Conservation (phyloP, 306 rosid genomes). For the Vigna radiata region DNA sequence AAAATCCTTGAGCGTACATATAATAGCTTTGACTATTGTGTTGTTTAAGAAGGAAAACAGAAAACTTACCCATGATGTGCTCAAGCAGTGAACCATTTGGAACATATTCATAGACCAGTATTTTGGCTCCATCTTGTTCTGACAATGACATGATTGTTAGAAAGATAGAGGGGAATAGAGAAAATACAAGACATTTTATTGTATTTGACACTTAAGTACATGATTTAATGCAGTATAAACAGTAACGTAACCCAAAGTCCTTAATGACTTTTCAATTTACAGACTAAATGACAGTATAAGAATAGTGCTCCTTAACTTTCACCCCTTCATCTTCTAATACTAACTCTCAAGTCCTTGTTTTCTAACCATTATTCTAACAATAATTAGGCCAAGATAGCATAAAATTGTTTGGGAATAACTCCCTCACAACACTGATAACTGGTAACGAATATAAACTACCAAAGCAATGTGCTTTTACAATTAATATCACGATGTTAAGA, state of each 20-base stretch:
- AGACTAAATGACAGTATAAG: too few relatives aligned
- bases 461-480: slow-evolving; percentile 28
- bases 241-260: too few relatives aligned
- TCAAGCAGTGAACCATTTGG: slow-evolving; percentile 86
- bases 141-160: slow-evolving; percentile 34
- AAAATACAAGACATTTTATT: too few relatives aligned
- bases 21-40: neutral
- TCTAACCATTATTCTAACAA: too few relatives aligned
- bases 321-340: too few relatives aligned
- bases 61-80: slow-evolving; percentile 64
- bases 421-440: neutral
- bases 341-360: too few relatives aligned
- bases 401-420: slow-evolving; percentile 21
- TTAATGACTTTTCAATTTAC: too few relatives aligned
- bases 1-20: neutral
- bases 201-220: too few relatives aligned
- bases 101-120: slow-evolving; percentile 77
- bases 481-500: slow-evolving; percentile 17
- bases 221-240: too few relatives aligned
- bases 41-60: slow-evolving; percentile 15
- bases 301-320: too few relatives aligned
- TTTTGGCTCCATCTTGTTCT: slow-evolving; percentile 61
- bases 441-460: neutral
- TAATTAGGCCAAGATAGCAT: slow-evolving; percentile 35
- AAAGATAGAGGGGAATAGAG: too few relatives aligned